phyloP scores from a whole-genome alignment of 2,329 filamentous ascomycete genomes.

The Raffaelea albimanens region DNA sequence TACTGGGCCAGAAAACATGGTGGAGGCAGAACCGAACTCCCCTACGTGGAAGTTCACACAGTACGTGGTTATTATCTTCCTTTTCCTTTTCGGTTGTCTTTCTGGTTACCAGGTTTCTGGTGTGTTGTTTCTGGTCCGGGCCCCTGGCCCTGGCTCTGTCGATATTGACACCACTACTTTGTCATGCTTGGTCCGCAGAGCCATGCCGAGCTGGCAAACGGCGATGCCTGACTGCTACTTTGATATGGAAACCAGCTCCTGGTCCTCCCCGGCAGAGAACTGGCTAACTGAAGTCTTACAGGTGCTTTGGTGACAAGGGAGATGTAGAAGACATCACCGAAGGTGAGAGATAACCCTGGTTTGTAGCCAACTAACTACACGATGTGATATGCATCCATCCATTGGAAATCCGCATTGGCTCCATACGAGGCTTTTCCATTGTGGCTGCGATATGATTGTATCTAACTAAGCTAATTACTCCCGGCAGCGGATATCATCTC shows the following conservation, averaged over 20 bases:
- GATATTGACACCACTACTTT: too few species aligned
- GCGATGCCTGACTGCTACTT: too few species aligned
- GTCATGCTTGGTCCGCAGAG: too few species aligned
- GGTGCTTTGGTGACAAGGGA: conserved; percentile 99
- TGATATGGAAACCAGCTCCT: neutral
- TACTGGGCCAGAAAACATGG: conserved; percentile 56
- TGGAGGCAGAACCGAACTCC: conserved; percentile 87
- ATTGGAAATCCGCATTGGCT: neutral
- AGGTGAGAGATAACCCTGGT: conserved; percentile 43
- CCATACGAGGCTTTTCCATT: too few species aligned
- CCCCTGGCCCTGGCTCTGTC: conserved; percentile 1
- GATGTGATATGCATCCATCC: neutral
- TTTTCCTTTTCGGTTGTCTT: conserved; percentile 5
- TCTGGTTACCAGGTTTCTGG: neutral
- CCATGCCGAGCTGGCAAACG: too few species aligned
- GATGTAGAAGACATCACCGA: conserved; percentile 99
- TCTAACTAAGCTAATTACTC: neutral
- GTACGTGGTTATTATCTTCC: conserved; percentile 46
- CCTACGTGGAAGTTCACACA: conserved; percentile 99
- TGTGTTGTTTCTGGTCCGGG: neutral
- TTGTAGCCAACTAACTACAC: neutral
- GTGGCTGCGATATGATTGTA: too few species aligned
- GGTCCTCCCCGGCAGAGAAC: too few species aligned
- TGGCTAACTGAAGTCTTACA: conserved; percentile 25
- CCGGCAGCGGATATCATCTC: conserved; percentile 75